Percentiles rank a stretch among this genome's conserved stretches.
Evolutionary conservation across 345 rosid species (phyloP).

Genomic region (Durio zibethinus): DNA sequence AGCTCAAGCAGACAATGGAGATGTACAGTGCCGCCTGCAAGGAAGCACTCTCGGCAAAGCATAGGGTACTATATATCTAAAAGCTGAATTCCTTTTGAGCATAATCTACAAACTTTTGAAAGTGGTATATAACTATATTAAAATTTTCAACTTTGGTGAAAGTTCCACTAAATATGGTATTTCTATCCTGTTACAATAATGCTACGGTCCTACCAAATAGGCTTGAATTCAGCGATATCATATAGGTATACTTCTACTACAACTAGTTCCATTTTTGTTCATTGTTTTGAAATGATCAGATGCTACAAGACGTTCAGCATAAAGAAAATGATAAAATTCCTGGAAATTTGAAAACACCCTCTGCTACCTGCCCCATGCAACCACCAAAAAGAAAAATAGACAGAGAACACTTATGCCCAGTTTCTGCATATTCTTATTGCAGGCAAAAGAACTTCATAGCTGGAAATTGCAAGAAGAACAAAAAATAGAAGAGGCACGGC

Average conservation of each 20-base stretch:
- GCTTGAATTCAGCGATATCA: background rate
- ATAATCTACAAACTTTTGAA: background rate
- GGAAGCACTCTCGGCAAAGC: constrained; percentile 70
- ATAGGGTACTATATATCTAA: constrained; percentile 34
- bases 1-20: constrained; percentile 73
- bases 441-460: constrained; percentile 55
- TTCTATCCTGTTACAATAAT: background rate
- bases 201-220: background rate
- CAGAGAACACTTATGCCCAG: background rate
- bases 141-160: background rate
- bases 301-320: background rate
- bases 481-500: constrained; percentile 47
- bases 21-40: constrained; percentile 72
- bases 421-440: background rate
- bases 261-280: too few species aligned
- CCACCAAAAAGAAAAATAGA: background rate
- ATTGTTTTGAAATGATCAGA: background rate
- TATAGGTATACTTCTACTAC: too few species aligned
- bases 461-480: constrained; percentile 56
- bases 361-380: too few species aligned
- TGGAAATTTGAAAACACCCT: background rate
- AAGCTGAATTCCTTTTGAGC: background rate
- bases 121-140: too few species aligned
- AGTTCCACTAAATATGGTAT: background rate
- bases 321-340: background rate